These are phyloP conservation scores for Haberlea rhodopensis DNA, from an alignment of 257 asterid genomes.

Conservation along the genomic window DNA sequence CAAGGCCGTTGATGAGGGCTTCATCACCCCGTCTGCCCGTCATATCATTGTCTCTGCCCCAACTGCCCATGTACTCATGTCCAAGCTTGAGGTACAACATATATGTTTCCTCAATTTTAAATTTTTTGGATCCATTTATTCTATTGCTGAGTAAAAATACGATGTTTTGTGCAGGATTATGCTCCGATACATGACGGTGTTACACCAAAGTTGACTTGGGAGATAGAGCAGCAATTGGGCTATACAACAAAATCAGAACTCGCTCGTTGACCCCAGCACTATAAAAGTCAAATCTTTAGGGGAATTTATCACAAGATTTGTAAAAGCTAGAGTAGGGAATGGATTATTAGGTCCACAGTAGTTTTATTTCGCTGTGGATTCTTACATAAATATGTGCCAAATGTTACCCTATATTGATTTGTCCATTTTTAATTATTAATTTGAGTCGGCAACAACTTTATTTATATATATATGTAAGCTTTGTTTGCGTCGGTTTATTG, in stretches of 20 bases:
- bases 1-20: constrained; percentile 96
- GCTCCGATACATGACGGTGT: constrained; percentile 56
- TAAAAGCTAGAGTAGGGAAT: constrained; percentile 6
- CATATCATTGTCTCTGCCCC: constrained; percentile 90
- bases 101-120: neutral
- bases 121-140: neutral
- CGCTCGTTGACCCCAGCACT: constrained; percentile 56
- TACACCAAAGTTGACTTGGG: constrained; percentile 78
- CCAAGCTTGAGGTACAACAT: constrained; percentile 75
- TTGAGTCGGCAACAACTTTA: neutral
- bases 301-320: constrained; percentile 19
- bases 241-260: constrained; percentile 60
- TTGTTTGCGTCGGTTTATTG: too few relatives aligned
- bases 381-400: constrained; percentile 14
- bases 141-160: neutral
- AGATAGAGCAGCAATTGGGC: constrained; percentile 83
- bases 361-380: constrained; percentile 19
- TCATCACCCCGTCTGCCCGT: constrained; percentile 85
- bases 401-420: constrained; percentile 19
- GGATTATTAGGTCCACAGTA: constrained; percentile 10
- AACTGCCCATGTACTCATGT: constrained; percentile 87
- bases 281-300: constrained; percentile 5
- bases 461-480: neutral
- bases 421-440: constrained; percentile 4
- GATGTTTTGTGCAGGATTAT: constrained; percentile 46